These are phyloP conservation scores for Toxicodendron radicans DNA, from an alignment of 345 rosid species.

Conservation along the genomic window DNA sequence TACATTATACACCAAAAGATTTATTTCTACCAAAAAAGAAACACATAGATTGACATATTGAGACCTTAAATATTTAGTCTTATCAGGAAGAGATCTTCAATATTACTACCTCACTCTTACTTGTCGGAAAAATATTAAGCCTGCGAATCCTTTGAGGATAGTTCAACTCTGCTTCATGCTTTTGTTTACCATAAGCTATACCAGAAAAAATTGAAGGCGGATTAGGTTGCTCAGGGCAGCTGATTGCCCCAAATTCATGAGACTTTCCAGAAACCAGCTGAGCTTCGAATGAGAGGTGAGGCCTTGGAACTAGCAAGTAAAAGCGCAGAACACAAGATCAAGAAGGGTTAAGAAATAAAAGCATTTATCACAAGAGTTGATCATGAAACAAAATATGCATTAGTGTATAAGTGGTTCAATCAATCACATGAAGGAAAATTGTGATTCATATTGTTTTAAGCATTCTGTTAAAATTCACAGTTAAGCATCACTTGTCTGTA, in stretches of 20 bases:
- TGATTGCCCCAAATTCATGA: conserved; percentile 68
- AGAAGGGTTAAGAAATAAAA: neutral
- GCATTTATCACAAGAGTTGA: neutral
- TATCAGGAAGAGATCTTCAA: conserved; percentile 4
- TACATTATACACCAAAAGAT: neutral
- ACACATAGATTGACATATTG: too few species aligned
- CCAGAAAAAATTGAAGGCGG: conserved; percentile 54
- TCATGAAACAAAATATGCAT: neutral
- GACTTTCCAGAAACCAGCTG: conserved; percentile 97
- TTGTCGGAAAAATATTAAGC: conserved; percentile 82
- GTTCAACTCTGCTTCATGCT: conserved; percentile 73
- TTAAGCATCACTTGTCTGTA: neutral
- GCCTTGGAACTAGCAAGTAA: conserved; percentile 76
- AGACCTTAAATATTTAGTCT: neutral
- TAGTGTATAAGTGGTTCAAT: neutral
- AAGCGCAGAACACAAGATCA: conserved; percentile 12
- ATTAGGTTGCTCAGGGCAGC: conserved; percentile 75
- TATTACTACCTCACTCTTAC: conserved; percentile 70
- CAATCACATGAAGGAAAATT: neutral
- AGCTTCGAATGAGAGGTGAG: conserved; percentile 97
- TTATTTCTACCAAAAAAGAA: neutral
- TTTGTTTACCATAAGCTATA: conserved; percentile 63
- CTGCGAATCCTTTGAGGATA: conserved; percentile 92
- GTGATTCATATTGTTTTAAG: neutral
- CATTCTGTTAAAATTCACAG: conserved; percentile 4